These are phyloP conservation scores for Lodderomyces orthopsilosis DNA, from an alignment of 1,139 yeast genomes.

Conservation along the genomic window DNA sequence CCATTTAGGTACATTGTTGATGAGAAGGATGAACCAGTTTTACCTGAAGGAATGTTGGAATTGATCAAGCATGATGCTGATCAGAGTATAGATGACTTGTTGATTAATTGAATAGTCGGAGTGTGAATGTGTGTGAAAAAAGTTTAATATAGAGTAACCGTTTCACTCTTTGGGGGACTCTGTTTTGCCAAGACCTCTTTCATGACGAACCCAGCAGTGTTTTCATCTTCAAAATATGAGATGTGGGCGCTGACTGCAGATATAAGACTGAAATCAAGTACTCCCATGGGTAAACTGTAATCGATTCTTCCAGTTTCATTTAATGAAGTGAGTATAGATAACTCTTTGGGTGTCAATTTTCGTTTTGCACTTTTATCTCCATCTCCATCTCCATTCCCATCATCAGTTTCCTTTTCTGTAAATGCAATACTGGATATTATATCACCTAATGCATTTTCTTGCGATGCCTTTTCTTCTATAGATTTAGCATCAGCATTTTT, in stretches of 20 bases:
- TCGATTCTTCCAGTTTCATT: conserved; percentile 80
- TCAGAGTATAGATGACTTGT: conserved; percentile 66
- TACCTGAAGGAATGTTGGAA: conserved; percentile 89
- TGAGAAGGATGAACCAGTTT: conserved; percentile 63
- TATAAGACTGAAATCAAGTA: conserved; percentile 73
- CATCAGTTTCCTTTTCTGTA: conserved; percentile 18
- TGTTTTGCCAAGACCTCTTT: conserved; percentile 42
- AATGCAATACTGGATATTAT: conserved; percentile 34
- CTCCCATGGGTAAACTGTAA: conserved; percentile 74
- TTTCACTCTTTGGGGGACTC: conserved; percentile 19
- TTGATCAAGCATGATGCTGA: conserved; percentile 83
- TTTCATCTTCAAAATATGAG: conserved; percentile 82
- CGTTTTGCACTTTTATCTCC: conserved; percentile 6
- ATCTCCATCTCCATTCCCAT: not conserved
- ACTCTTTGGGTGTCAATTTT: conserved; percentile 26
- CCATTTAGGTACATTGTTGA: conserved; percentile 88
- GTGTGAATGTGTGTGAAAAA: too few relatives aligned
- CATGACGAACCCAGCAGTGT: conserved; percentile 77
- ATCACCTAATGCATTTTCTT: conserved; percentile 47
- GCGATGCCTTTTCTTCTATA: conserved; percentile 22
- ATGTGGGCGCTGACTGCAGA: conserved; percentile 86
- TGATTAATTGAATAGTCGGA: conserved; percentile 21
- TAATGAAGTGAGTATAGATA: conserved; percentile 36
- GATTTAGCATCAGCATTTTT: conserved; percentile 11
- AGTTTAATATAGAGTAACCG: conserved; percentile 17